phyloP scores from a whole-genome alignment of 331 rosid species.

The Cydonia oblonga region DNA sequence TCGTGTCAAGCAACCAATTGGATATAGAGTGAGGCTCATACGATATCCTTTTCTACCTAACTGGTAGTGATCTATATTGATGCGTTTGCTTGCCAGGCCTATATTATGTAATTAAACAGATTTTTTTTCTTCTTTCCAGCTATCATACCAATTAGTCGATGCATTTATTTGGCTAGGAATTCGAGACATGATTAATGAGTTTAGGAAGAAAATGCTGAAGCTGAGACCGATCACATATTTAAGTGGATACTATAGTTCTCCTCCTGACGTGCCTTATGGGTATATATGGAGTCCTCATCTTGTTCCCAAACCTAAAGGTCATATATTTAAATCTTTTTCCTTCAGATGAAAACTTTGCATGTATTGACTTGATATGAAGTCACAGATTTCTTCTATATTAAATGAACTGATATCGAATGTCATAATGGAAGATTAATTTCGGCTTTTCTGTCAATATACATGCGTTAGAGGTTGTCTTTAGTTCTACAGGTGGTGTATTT shows the following conservation, averaged over 20 bases:
- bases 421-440: not conserved
- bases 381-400: not conserved
- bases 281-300: conserved; percentile 96
- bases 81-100: not conserved
- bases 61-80: not conserved
- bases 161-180: conserved; percentile 89
- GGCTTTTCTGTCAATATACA: not conserved
- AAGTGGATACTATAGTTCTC: conserved; percentile 51
- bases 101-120: not conserved
- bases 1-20: conserved; percentile 60
- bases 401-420: not conserved
- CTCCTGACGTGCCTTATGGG: conserved; percentile 57
- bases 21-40: conserved; percentile 53
- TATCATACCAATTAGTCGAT: conserved; percentile 91
- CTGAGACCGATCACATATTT: conserved; percentile 65
- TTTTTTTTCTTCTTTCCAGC: conserved; percentile 40
- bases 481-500: not conserved
- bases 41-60: not conserved
- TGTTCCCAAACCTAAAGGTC: conserved; percentile 93
- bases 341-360: conserved; percentile 4
- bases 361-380: not conserved
- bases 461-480: not conserved
- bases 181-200: conserved; percentile 69
- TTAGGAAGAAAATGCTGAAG: conserved; percentile 75
- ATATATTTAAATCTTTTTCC: conserved; percentile 3